A percentile compares a stretch with the other conserved stretches of the same genome.
phyloP scores from a whole-genome alignment of 2,329 filamentous ascomycete genomes.

The Aureobasidium sp. region DNA sequence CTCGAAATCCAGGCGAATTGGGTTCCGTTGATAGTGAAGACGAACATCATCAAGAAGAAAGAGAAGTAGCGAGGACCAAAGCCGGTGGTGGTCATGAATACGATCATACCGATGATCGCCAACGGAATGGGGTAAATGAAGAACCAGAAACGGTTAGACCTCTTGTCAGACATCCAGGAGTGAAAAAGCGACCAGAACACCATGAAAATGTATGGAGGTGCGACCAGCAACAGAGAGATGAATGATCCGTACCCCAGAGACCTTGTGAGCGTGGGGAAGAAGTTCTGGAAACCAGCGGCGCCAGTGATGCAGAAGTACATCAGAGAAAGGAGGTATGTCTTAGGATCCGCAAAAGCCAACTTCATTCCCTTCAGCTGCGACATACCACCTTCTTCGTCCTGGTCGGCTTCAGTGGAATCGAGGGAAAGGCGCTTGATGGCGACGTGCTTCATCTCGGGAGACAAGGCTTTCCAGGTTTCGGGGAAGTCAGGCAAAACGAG shows the following conservation, averaged over 20 bases:
- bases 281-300: conserved; percentile 47
- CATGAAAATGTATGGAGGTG: conserved; percentile 47
- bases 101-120: conserved; percentile 42
- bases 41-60: conserved; percentile 47
- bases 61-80: conserved; percentile 49
- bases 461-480: conserved; percentile 34
- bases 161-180: conserved; percentile 36
- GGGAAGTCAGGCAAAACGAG: conserved; percentile 29
- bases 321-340: conserved; percentile 41
- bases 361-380: conserved; percentile 42
- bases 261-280: conserved; percentile 44
- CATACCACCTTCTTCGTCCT: conserved; percentile 40
- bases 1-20: conserved; percentile 69
- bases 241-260: conserved; percentile 37
- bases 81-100: conserved; percentile 44
- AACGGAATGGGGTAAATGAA: conserved; percentile 44
- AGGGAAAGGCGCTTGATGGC: conserved; percentile 42
- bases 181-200: conserved; percentile 41
- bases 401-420: conserved; percentile 42
- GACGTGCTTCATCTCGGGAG: conserved; percentile 37
- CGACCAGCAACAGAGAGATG: conserved; percentile 43
- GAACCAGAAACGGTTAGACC: conserved; percentile 43
- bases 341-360: conserved; percentile 42
- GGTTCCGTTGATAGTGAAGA: conserved; percentile 49
- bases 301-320: conserved; percentile 42